Evolutionary conservation across 768 basidiomycete species (phyloP), one percentile per base, ranked within the genome.

Genomic region (Amanita muscaria): DNA sequence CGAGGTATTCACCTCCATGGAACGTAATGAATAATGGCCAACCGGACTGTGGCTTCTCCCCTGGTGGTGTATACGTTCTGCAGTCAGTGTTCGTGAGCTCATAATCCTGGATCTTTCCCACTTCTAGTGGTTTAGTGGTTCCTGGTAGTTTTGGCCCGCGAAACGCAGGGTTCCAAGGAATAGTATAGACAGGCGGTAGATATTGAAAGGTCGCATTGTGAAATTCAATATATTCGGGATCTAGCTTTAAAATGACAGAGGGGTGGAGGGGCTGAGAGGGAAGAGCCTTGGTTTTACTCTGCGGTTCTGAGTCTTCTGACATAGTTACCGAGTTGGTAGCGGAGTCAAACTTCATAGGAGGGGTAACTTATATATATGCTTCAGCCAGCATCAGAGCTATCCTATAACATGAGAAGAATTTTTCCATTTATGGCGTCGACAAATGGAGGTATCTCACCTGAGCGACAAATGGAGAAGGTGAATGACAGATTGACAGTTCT

Each of bases 11-110:
- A 75, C 83, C 84, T 42, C 85, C 85, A 50, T 86, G 85, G 57
- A 79, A 84, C 68, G 73, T 87, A 34, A 84, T 70, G 48, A 85
- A 75, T 2, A 77, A 72, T 0, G 83, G 83, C 84, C 84, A 86
- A n/a, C 84, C 84, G 0, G 57, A 59, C 2, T 53, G 55, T 0
- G 82, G 81, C 0, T 64, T 53, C 3, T 54, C 43, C 0, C 76
- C 75, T 37, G 71, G 65, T 0, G 85, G 85, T 1, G 78, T 80
- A 55, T 80, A 86, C 3, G 76, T 73, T 22, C 84, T 73, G 25
- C 83, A 67, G 24, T 69, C 70, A 44, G 72, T 76, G 40, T 76
- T 46, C 73, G 56, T 3, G n/a, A n/a, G n/a, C n/a, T n/a, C n/a
- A n/a, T n/a, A n/a, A n/a, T n/a, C n/a, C n/a, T n/a, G n/a, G n/a